A percentile compares a stretch with the other conserved stretches of the same genome.
phyloP scores from a whole-genome alignment of 805 yeast species.

The Metschnikowia matae region DNA sequence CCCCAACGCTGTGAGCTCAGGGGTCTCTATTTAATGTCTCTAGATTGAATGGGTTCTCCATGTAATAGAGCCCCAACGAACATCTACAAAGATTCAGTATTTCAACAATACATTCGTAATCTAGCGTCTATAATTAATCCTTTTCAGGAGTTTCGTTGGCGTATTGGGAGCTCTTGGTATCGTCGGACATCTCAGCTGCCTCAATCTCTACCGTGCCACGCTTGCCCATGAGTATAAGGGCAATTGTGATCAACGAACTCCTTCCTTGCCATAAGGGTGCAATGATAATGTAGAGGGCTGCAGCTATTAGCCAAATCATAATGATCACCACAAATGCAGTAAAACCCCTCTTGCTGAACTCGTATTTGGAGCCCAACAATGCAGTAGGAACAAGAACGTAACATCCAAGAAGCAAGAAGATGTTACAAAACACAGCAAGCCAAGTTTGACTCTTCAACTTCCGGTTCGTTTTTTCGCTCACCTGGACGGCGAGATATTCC shows the following conservation, averaged over 20 bases:
- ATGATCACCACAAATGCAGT: constrained; percentile 34
- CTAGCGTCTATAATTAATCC: background rate
- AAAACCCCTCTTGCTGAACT: constrained; percentile 33
- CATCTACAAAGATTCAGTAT: background rate
- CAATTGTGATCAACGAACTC: constrained; percentile 6
- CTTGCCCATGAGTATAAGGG: constrained; percentile 1
- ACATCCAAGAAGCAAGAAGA: constrained; percentile 20
- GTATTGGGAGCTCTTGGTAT: background rate
- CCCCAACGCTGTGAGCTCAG: constrained; percentile 69
- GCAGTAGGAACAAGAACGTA: constrained; percentile 27
- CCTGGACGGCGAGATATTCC: constrained; percentile 24
- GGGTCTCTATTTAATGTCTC: constrained; percentile 31
- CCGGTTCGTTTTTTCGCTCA: constrained; percentile 13
- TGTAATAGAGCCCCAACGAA: too few relatives aligned
- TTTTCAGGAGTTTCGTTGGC: background rate
- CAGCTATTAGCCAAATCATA: constrained; percentile 33
- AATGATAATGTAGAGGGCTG: constrained; percentile 33
- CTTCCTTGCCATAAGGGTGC: constrained; percentile 35
- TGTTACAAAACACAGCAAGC: constrained; percentile 20
- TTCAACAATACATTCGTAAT: background rate
- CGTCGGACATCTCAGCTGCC: background rate
- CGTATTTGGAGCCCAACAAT: constrained; percentile 30
- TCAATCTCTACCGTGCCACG: background rate
- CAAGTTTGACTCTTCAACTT: constrained; percentile 21
- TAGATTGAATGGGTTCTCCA: background rate